Evolutionary conservation across 306 rosid genomes (phyloP).

Genomic region (Erythrophleum fordii): DNA sequence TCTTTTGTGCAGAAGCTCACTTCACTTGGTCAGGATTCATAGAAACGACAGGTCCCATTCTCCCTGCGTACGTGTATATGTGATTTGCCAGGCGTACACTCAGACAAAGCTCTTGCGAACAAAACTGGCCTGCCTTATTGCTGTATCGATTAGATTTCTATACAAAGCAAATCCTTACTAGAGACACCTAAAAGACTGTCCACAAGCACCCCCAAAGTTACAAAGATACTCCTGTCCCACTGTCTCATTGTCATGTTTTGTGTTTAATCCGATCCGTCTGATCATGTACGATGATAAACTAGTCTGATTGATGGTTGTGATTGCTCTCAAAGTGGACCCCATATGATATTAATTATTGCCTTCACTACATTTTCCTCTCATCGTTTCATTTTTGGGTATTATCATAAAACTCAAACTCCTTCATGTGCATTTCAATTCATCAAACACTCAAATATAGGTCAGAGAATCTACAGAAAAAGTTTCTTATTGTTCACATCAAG

Average conservation of each 20-base stretch:
- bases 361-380: background rate
- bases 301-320: background rate
- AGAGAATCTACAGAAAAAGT: too few relatives aligned
- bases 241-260: slow-evolving; percentile 31
- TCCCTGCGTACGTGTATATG: slow-evolving; percentile 31
- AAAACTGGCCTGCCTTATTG: background rate
- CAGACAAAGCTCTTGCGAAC: slow-evolving; percentile 14
- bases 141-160: background rate
- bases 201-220: slow-evolving; percentile 34
- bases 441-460: background rate
- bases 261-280: slow-evolving; percentile 17
- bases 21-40: slow-evolving; percentile 25
- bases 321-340: background rate
- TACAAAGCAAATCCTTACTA: background rate
- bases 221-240: slow-evolving; percentile 48
- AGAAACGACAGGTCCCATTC: slow-evolving; percentile 52
- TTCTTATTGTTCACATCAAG: too few relatives aligned
- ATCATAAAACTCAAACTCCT: background rate
- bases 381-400: background rate
- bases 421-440: background rate
- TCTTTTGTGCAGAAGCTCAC: slow-evolving; percentile 55
- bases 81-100: slow-evolving; percentile 43
- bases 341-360: slow-evolving; percentile 33
- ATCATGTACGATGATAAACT: background rate
- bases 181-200: slow-evolving; percentile 13